Evolutionary conservation across 306 rosid species (phyloP).

Genomic region (Quercus alba): DNA sequence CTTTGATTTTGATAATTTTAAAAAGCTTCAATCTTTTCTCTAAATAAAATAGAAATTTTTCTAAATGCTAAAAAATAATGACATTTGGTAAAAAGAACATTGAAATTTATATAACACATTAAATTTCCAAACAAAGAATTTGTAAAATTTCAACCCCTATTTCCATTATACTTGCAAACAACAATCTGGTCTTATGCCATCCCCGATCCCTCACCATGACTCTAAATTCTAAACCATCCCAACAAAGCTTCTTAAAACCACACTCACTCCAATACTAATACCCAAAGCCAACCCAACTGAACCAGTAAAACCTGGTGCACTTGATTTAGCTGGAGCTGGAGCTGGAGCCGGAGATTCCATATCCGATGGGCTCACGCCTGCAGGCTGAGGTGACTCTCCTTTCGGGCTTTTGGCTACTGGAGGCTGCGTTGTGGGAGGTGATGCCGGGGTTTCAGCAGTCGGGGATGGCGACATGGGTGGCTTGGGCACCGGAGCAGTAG

Average conservation of each 20-base stretch:
- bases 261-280: slow-evolving; percentile 15
- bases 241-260: slow-evolving; percentile 12
- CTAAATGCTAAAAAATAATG: no score
- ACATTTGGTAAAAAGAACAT: no score
- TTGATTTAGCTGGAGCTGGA: neutral
- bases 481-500: neutral
- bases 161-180: neutral
- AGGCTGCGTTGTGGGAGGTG: neutral
- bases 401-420: neutral
- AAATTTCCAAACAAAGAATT: neutral
- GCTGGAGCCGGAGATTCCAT: slow-evolving; percentile 13
- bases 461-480: neutral
- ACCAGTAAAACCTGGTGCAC: slow-evolving; percentile 7
- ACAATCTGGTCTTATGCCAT: no score
- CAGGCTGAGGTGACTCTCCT: slow-evolving; percentile 6
- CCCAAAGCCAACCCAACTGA: slow-evolving; percentile 12
- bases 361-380: neutral
- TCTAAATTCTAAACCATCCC: slow-evolving; percentile 13
- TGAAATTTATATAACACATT: neutral
- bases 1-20: no score
- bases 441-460: neutral
- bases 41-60: no score
- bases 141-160: neutral
- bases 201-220: no score
- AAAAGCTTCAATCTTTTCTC: no score